Percentiles rank a stretch among this genome's conserved stretches.
These are phyloP conservation scores for Ceratocystiopsis sp. DNA, from an alignment of 2,329 filamentous ascomycete species.

Conservation along the genomic window DNA sequence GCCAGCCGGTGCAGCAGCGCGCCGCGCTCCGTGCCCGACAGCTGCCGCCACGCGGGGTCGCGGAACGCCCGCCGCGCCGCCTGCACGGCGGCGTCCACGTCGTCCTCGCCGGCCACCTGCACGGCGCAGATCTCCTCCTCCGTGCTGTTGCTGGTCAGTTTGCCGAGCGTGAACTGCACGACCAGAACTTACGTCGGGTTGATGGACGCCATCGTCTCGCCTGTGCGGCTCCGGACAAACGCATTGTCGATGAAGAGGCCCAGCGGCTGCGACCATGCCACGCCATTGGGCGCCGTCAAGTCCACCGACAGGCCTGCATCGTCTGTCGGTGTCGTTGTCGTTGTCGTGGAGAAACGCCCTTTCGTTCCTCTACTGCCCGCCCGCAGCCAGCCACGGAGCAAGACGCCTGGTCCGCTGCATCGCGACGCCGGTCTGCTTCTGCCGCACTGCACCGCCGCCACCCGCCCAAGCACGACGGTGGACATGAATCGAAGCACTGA, in stretches of 20 bases:
- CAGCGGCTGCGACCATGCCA: conserved; percentile 51
- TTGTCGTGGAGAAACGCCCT: neutral
- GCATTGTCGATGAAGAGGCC: conserved; percentile 79
- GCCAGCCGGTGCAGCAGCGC: conserved; percentile 53
- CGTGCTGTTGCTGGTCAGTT: conserved; percentile 16
- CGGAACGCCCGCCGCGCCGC: conserved; percentile 55
- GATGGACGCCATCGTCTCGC: conserved; percentile 46
- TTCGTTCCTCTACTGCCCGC: too few relatives aligned
- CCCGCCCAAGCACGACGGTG: too few relatives aligned
- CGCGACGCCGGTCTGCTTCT: too few relatives aligned
- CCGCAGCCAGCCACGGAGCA: too few relatives aligned
- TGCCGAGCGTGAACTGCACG: too few relatives aligned
- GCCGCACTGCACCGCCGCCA: too few relatives aligned
- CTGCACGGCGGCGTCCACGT: conserved; percentile 52
- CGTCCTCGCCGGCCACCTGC: conserved; percentile 46
- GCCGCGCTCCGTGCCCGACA: conserved; percentile 51
- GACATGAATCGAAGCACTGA: too few relatives aligned
- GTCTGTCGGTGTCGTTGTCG: neutral
- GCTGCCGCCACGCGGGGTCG: conserved; percentile 46
- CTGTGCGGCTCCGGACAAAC: conserved; percentile 50
- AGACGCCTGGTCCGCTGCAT: too few relatives aligned
- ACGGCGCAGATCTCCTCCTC: conserved; percentile 56
- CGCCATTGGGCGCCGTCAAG: conserved; percentile 60
- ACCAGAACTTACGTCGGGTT: conserved; percentile 44
- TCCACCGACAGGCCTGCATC: conserved; percentile 25